These are phyloP conservation scores for Ophiocordyceps polyrhachis-furcata DNA, from an alignment of 2,329 filamentous ascomycete species.

Conservation along the genomic window DNA sequence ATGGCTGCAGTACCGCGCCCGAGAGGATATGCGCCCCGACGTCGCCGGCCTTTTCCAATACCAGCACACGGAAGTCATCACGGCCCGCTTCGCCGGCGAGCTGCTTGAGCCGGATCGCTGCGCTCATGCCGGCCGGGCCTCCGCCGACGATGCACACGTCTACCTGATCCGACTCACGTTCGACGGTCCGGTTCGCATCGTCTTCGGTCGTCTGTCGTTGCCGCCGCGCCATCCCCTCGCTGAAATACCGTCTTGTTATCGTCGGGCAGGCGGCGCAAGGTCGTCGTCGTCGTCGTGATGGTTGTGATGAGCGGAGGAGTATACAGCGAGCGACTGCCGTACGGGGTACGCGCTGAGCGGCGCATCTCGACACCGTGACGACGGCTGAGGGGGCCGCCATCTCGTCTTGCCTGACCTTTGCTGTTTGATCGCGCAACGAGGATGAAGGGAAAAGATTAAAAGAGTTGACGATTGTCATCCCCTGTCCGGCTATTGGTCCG, in stretches of 20 bases:
- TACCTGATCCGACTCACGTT: constrained; percentile 82
- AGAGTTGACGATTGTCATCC: background rate
- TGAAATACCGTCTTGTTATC: background rate
- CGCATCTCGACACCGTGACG: constrained; percentile 19
- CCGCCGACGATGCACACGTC: constrained; percentile 95
- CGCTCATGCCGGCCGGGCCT: constrained; percentile 82
- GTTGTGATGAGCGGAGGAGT: constrained; percentile 3
- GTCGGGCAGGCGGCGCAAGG: background rate
- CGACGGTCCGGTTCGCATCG: constrained; percentile 37
- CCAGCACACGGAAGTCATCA: constrained; percentile 81
- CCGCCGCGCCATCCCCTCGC: constrained; percentile 19
- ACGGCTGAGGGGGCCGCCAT: constrained; percentile 9
- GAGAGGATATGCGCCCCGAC: constrained; percentile 89
- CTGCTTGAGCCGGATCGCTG: constrained; percentile 89
- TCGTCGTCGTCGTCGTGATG: background rate
- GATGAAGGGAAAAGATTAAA: background rate
- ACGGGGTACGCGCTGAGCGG: constrained; percentile 10
- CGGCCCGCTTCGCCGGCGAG: constrained; percentile 87
- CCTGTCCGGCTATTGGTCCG: background rate
- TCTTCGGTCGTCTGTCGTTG: constrained; percentile 6
- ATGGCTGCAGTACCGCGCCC: constrained; percentile 84
- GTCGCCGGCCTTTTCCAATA: constrained; percentile 91
- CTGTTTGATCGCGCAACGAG: background rate
- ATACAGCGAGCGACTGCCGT: constrained; percentile 11
- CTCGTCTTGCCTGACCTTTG: background rate